Conservation (phyloP, 2,329 filamentous ascomycete genomes). For the Paraconiothyrium brasiliense region DNA sequence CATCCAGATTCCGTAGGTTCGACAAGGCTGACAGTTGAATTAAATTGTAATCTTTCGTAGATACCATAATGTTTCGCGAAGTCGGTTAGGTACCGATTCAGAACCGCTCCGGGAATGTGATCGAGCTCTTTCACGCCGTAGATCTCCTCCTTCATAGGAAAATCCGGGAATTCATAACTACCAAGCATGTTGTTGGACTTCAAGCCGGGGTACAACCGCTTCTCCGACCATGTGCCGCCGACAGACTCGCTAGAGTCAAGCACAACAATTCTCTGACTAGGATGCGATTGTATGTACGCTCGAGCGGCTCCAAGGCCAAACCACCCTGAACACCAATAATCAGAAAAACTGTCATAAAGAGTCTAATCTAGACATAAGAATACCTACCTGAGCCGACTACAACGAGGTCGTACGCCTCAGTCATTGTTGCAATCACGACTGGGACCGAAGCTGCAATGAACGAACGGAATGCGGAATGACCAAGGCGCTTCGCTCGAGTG, state of each 20-base stretch:
- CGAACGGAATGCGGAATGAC: too few species aligned
- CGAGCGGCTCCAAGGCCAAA: slow-evolving; percentile 2
- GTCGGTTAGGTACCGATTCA: slow-evolving; percentile 66
- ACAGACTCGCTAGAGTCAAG: slow-evolving; percentile 54
- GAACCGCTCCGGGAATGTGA: slow-evolving; percentile 67
- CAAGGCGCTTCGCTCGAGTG: too few species aligned
- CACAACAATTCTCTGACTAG: slow-evolving; percentile 44
- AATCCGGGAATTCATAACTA: slow-evolving; percentile 50
- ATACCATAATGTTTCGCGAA: slow-evolving; percentile 57
- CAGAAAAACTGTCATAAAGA: too few species aligned
- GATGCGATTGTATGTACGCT: slow-evolving; percentile 1
- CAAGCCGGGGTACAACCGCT: slow-evolving; percentile 55
- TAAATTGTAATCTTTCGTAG: slow-evolving; percentile 58
- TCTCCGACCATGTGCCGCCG: slow-evolving; percentile 56
- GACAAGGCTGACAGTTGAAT: slow-evolving; percentile 55
- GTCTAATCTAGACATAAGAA: background rate
- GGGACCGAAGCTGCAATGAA: background rate
- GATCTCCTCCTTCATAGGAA: slow-evolving; percentile 45
- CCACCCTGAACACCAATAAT: background rate
- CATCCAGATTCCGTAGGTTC: slow-evolving; percentile 55
- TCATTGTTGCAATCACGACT: background rate
- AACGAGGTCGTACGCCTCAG: background rate
- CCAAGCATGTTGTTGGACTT: slow-evolving; percentile 47
- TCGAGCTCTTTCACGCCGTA: slow-evolving; percentile 35
- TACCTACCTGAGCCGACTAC: background rate